phyloP scores from a whole-genome alignment of 2,329 filamentous ascomycete genomes.

The Bipolaris oryzae region DNA sequence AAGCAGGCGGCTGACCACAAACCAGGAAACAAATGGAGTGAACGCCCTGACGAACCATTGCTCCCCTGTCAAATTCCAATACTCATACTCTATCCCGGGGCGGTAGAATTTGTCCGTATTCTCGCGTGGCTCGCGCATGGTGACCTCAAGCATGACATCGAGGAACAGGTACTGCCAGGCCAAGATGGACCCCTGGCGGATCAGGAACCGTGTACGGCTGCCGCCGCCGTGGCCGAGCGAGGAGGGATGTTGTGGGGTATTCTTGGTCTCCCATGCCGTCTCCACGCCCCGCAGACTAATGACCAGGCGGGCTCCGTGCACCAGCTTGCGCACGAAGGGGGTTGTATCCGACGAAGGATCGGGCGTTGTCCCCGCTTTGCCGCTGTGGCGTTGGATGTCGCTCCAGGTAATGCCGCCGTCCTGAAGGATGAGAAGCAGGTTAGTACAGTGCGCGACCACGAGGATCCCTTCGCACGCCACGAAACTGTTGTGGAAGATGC shows the following conservation, averaged over 20 bases:
- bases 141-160: slow-evolving; percentile 1
- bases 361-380: background rate
- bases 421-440: slow-evolving; percentile 2
- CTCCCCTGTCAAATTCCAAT: slow-evolving; percentile 1
- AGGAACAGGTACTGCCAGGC: slow-evolving; percentile 5
- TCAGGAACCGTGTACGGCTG: slow-evolving; percentile 1
- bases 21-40: slow-evolving; percentile 1
- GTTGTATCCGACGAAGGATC: background rate
- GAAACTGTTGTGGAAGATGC: slow-evolving; percentile 1
- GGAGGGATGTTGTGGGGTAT: background rate
- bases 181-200: slow-evolving; percentile 3
- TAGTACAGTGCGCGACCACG: background rate
- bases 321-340: slow-evolving; percentile 1
- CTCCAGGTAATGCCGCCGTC: slow-evolving; percentile 5
- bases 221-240: slow-evolving; percentile 1
- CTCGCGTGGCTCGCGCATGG: slow-evolving; percentile 2
- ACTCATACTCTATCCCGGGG: slow-evolving; percentile 2
- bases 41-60: slow-evolving; percentile 3
- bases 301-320: slow-evolving; percentile 2
- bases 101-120: slow-evolving; percentile 3
- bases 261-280: background rate
- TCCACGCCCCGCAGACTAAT: slow-evolving; percentile 2
- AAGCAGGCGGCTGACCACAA: background rate
- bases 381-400: background rate
- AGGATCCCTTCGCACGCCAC: slow-evolving; percentile 3